Evolutionary conservation across 345 rosid species (phyloP), one percentile per base, ranked within the genome.

Genomic region (Microcos paniculata): DNA sequence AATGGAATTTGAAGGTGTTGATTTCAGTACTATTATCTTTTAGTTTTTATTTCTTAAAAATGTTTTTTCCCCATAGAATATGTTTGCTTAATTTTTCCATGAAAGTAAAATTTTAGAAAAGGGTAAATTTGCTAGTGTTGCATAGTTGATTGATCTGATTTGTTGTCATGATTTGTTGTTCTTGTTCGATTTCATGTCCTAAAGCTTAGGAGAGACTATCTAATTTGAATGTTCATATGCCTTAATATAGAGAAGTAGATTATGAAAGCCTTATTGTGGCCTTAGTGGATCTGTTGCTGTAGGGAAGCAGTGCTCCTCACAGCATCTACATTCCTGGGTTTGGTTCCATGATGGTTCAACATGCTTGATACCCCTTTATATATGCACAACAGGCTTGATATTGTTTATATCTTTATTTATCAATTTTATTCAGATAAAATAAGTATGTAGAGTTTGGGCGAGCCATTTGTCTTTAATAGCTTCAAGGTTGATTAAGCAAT

Each of bases 1-100:
- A 94, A 78, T 94, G 97, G 94, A 96, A 94, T 86, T 92, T 96
- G 83, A 94, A 96, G 94, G 99, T 96, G 81, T 81, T 80, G 61
- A 74, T 85, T 77, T 80, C 56, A 68, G 70, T 76, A 62, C 75
- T 72, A 74, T 66, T 74, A 70, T 51, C 59, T 51, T 28, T 69
- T 49, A 18, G 10, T 46, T 68, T 48, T 67, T 42, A 56, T 76
- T 38, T 56, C 38, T 28, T 61, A 13, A 23, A 14, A 49, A 24
- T 77, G 12, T 10, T 11, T 77, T 74, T 38, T 72, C 3, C 42
- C 21, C 76, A 16, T 14, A 23, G 24, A 35, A 33, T 4, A 14
- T 68, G 62, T 33, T 28, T 80, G 6, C 72, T 52, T 55, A 67
- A 26, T 31, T 49, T 70, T 70, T 18, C 19, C 28, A 70, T 28